Percentiles rank a stretch among this genome's conserved stretches.
Evolutionary conservation across 139 green algal genomes (phyloP).

Genomic region (Zygnema circumcarinatum): DNA sequence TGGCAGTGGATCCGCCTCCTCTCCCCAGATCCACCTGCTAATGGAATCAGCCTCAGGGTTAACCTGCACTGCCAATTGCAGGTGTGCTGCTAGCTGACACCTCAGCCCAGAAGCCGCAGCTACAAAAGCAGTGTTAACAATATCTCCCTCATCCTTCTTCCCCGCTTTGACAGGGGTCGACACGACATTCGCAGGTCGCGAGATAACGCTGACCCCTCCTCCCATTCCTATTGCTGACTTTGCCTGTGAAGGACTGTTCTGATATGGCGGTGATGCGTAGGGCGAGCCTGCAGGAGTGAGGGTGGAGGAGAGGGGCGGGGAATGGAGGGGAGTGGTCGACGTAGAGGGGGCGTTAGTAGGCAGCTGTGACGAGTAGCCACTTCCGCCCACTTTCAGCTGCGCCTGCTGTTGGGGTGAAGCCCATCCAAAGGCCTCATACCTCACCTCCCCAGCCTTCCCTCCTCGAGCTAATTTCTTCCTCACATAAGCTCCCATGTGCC

Average conservation of each 20-base stretch:
- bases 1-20: not conserved
- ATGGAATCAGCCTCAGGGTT: not conserved
- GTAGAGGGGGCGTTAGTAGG: not conserved
- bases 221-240: conserved; percentile 3
- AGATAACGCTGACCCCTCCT: conserved; percentile 3
- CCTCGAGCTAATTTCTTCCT: not conserved
- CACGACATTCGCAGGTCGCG: not conserved
- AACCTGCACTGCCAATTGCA: not conserved
- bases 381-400: not conserved
- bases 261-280: not conserved
- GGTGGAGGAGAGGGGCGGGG: not conserved
- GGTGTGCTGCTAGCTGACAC: not conserved
- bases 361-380: not conserved
- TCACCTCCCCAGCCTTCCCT: not conserved
- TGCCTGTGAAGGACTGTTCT: conserved; percentile 11
- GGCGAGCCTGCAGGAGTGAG: not conserved
- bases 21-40: not conserved
- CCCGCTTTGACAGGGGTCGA: not conserved
- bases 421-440: not conserved
- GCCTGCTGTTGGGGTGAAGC: not conserved
- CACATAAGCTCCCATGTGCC: not conserved
- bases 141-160: not conserved
- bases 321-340: not conserved
- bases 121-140: not conserved
- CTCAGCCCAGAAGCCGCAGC: not conserved